Conservation (phyloP, 108 stramenopile genomes). For the Pseudonitzschia multistriata region DNA sequence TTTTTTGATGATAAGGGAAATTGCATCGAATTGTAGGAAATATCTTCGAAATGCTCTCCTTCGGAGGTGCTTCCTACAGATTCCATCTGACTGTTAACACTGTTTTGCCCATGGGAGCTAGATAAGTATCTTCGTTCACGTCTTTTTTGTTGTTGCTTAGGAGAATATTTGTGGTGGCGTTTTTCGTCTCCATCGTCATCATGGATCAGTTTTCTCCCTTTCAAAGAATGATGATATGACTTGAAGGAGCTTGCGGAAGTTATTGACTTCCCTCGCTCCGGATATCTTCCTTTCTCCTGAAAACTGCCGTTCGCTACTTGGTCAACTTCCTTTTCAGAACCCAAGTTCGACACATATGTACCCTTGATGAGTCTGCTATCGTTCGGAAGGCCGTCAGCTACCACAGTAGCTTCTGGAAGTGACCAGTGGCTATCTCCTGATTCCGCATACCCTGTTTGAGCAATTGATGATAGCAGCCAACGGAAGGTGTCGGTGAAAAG, state of each 20-base stretch:
- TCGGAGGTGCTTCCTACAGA: conserved; percentile 11
- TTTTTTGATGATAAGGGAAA: not conserved
- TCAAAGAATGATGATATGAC: conserved; percentile 2
- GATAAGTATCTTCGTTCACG: not conserved
- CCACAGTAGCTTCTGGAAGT: conserved; percentile 16
- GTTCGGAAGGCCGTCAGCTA: not conserved
- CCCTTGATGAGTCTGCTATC: not conserved
- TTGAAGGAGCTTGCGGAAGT: not conserved
- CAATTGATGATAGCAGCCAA: conserved; percentile 28
- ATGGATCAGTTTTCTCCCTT: not conserved
- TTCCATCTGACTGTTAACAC: conserved; percentile 7
- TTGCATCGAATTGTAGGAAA: not conserved
- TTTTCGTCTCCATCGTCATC: not conserved
- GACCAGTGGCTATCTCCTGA: conserved; percentile 7
- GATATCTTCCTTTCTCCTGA: not conserved
- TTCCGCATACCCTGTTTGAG: conserved; percentile 5
- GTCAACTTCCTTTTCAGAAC: not conserved
- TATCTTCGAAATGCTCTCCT: not conserved
- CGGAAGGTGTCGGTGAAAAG: conserved; percentile 52
- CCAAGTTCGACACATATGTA: conserved; percentile 8
- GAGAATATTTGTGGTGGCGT: not conserved
- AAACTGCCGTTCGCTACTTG: not conserved
- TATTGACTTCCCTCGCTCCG: not conserved
- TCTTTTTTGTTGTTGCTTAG: not conserved
- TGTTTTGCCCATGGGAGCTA: conserved; percentile 1